Percentiles rank a stretch among this genome's conserved stretches.
Evolutionary conservation across 2,329 filamentous ascomycete genomes (phyloP).

Genomic region (Cladosporium cucumerinum): DNA sequence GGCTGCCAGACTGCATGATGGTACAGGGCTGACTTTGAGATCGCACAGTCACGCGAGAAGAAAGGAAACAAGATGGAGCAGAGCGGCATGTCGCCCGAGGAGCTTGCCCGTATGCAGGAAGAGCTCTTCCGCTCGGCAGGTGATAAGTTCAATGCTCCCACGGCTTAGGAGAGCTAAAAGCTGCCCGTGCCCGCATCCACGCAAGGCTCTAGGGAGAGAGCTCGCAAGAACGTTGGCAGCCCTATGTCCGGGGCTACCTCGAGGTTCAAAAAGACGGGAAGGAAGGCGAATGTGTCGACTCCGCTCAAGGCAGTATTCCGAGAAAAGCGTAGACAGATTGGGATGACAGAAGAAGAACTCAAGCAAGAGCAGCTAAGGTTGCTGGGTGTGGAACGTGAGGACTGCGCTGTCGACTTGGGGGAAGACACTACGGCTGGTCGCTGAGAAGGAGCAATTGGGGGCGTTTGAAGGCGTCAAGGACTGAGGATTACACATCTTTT

Average conservation of each 20-base stretch:
- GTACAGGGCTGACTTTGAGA: constrained; percentile 2
- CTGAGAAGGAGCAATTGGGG: background rate
- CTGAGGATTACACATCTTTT: background rate
- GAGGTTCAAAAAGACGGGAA: background rate
- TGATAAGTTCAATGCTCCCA: constrained; percentile 59
- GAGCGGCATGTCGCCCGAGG: constrained; percentile 86
- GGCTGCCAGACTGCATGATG: background rate
- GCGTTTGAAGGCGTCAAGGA: background rate
- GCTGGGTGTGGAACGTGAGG: background rate
- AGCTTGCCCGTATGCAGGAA: constrained; percentile 83
- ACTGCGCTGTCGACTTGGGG: background rate
- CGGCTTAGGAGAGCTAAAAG: background rate
- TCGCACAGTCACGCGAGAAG: constrained; percentile 77
- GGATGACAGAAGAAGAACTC: background rate
- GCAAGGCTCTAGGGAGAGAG: background rate
- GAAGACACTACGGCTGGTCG: background rate
- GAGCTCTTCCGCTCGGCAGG: constrained; percentile 84
- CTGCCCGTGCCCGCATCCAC: no score
- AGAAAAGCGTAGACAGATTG: background rate
- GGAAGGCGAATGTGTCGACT: background rate
- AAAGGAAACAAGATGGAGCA: constrained; percentile 96
- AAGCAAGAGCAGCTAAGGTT: background rate
- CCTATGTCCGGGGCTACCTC: background rate
- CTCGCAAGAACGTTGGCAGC: background rate
- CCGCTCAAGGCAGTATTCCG: background rate